Base-by-base conservation (phyloP, 495 filamentous ascomycete species). In the Astrothelium subdiscretum region DNA sequence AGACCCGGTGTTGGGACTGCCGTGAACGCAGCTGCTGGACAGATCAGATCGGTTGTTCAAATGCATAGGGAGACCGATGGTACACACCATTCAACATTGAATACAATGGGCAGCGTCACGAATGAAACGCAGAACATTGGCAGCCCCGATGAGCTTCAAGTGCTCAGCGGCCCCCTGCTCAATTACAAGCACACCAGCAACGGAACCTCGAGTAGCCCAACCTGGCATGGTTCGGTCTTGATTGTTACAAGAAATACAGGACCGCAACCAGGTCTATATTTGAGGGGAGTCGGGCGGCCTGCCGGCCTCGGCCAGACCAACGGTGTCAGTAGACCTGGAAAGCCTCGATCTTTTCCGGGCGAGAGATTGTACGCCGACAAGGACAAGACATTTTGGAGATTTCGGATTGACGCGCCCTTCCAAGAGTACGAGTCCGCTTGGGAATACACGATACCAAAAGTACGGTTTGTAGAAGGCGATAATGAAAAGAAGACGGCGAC, bases 171-270 rank as follows among this genome's bases (percentile, higher is more conserved):
- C 15, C 91, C 91, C 10, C 73, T 95, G 61, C 73, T 96, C 67
- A 95, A 95, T 73, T 90, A 92, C 72, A 83, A 85, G 65, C 84
- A 86, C 69, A 94, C 91, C 88, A 85, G 86, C 73, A 80, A 81
- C 44, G 77, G 75, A 58, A 68, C 71, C n/a, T 62, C 69, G 8
- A 65, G 73, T 12, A 69, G 72, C 11, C 74, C 82, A 10, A 70
- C 74, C 29, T 96, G 91, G 91, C 79, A 87, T 68, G 91, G 91
- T 31, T 94, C 88, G 70, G 87, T 95, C 15, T 74, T 95, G 69
- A 76, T 95, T 58, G 89, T 95, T 42, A 87, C 84, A 38, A 83
- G 79, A 48, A 86, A 88, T 0, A 84, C 85, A 13, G 78, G 78
- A 66, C 73, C 69, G 15, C 73, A 78, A 57, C 82, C 81, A 26